Percentiles rank a stretch among this genome's conserved stretches.
Evolutionary conservation across 2,329 filamentous ascomycete species (phyloP).

Genomic region (Cytospora schulzeri): DNA sequence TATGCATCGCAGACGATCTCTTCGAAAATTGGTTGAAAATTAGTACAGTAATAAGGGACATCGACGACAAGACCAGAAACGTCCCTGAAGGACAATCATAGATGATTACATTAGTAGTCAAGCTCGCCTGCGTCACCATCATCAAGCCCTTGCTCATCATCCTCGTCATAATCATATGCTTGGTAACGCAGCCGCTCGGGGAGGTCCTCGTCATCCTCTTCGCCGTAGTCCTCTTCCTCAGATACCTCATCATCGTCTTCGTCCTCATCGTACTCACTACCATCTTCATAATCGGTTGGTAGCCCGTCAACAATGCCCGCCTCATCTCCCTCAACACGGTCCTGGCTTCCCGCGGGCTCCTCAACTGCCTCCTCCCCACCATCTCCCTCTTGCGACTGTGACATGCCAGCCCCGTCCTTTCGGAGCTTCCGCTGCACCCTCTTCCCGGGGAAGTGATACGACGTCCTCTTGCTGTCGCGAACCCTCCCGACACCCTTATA

Average conservation of each 20-base stretch:
- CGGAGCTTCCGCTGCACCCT: slow-evolving; percentile 10
- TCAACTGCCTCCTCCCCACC: slow-evolving; percentile 11
- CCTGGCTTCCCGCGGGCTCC: slow-evolving; percentile 30
- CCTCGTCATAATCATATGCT: slow-evolving; percentile 25
- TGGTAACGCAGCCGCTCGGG: slow-evolving; percentile 12
- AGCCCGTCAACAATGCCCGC: slow-evolving; percentile 10
- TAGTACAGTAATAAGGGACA: not conserved
- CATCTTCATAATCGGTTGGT: slow-evolving; percentile 31
- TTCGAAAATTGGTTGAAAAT: not conserved
- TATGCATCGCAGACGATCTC: not conserved
- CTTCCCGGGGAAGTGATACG: slow-evolving; percentile 31
- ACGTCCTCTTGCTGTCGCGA: slow-evolving; percentile 32
- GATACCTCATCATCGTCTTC: slow-evolving; percentile 33
- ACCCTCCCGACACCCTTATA: slow-evolving; percentile 33
- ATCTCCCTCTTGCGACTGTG: slow-evolving; percentile 13
- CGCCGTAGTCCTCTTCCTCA: slow-evolving; percentile 31
- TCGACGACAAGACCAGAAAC: not conserved
- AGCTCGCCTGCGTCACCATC: slow-evolving; percentile 29
- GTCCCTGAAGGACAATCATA: not conserved
- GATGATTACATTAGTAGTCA: not conserved
- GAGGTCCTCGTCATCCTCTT: slow-evolving; percentile 34
- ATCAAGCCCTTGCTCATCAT: slow-evolving; percentile 28
- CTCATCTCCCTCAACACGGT: slow-evolving; percentile 29
- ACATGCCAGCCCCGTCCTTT: not conserved
- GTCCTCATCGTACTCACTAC: slow-evolving; percentile 36